Conservation (phyloP, 2,329 filamentous ascomycete genomes). For the Monosporascus ibericus region DNA sequence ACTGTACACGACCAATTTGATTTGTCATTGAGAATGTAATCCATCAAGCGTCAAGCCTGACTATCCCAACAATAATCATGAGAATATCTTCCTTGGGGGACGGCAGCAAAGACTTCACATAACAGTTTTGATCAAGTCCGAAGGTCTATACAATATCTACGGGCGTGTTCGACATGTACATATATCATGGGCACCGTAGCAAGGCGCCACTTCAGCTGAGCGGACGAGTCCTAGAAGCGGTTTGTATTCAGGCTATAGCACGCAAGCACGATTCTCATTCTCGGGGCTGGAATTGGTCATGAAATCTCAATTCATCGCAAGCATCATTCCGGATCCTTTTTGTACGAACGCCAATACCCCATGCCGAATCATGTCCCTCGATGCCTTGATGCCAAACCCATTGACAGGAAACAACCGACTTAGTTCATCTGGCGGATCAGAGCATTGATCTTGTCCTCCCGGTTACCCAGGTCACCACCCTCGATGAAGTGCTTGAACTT, state of each 20-base stretch:
- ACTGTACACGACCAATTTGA: too few relatives aligned
- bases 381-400: conserved; percentile 22
- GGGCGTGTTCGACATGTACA: background rate
- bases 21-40: too few relatives aligned
- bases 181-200: background rate
- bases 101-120: too few relatives aligned
- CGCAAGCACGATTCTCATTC: background rate
- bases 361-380: conserved; percentile 25
- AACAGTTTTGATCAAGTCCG: too few relatives aligned
- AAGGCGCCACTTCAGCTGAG: too few relatives aligned
- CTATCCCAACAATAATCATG: too few relatives aligned
- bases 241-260: conserved; percentile 1
- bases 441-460: conserved; percentile 95
- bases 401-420: conserved; percentile 21
- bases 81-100: too few relatives aligned
- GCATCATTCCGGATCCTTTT: conserved; percentile 22
- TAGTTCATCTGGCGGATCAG: conserved; percentile 99
- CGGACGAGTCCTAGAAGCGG: background rate
- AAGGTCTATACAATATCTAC: too few relatives aligned
- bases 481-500: conserved; percentile 99
- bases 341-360: conserved; percentile 26
- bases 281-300: conserved; percentile 22
- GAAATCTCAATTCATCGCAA: conserved; percentile 29
- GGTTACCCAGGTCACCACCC: conserved; percentile 97
- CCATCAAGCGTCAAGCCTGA: too few relatives aligned